Conservation (phyloP, 2,329 filamentous ascomycete species). For the Dendryphion nanum region DNA sequence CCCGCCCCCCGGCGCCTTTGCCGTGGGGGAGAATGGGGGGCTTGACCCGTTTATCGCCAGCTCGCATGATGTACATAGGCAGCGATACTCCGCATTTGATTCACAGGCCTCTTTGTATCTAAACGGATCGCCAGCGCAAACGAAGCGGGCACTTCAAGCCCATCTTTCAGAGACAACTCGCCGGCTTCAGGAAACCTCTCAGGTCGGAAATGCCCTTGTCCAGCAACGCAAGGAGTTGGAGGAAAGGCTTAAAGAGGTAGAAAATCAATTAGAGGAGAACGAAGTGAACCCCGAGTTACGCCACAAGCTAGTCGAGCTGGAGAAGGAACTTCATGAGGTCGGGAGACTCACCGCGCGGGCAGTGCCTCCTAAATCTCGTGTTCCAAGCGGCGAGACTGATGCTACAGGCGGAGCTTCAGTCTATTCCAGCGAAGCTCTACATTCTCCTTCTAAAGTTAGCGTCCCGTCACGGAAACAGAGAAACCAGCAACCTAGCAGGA, state of each 20-base stretch:
- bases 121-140: slow-evolving; percentile 76
- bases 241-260: slow-evolving; percentile 80
- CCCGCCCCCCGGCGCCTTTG: slow-evolving; percentile 40
- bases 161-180: slow-evolving; percentile 92
- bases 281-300: slow-evolving; percentile 82
- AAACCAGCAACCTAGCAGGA: slow-evolving; percentile 82
- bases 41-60: slow-evolving; percentile 47
- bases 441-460: slow-evolving; percentile 84
- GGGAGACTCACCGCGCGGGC: slow-evolving; percentile 85
- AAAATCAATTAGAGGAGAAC: slow-evolving; percentile 66
- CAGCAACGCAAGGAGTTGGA: slow-evolving; percentile 82
- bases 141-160: slow-evolving; percentile 83
- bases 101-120: slow-evolving; percentile 76
- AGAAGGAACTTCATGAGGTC: slow-evolving; percentile 93
- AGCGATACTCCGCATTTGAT: slow-evolving; percentile 83
- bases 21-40: slow-evolving; percentile 36
- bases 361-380: slow-evolving; percentile 78
- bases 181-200: slow-evolving; percentile 85
- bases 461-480: slow-evolving; percentile 85
- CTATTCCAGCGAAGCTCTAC: slow-evolving; percentile 79
- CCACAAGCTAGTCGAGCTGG: slow-evolving; percentile 78
- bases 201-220: slow-evolving; percentile 81
- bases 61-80: slow-evolving; percentile 43
- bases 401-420: slow-evolving; percentile 36
- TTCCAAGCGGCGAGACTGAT: slow-evolving; percentile 57